A percentile compares a stretch with the other conserved stretches of the same genome.
Evolutionary conservation across 805 yeast species (phyloP).

Genomic region (Starmerella powellii): DNA sequence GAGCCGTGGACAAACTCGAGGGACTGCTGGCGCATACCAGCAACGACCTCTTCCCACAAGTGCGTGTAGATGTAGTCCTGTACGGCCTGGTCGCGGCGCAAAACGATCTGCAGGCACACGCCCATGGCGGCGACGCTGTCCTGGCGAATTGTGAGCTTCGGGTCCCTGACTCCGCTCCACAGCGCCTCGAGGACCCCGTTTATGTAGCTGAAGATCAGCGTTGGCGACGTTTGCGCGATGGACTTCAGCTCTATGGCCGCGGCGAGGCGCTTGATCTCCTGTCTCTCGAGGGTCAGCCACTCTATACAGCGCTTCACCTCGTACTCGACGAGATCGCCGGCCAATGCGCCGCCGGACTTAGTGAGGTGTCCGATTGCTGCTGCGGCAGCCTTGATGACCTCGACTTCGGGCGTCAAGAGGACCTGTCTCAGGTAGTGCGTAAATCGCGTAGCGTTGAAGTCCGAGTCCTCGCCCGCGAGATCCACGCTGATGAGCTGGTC

Average conservation of each 20-base stretch:
- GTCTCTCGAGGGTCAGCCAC: conserved; percentile 80
- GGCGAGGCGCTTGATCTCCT: conserved; percentile 65
- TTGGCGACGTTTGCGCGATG: conserved; percentile 77
- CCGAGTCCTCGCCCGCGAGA: conserved; percentile 59
- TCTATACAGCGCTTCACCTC: conserved; percentile 84
- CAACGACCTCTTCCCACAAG: conserved; percentile 55
- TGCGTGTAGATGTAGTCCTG: conserved; percentile 65
- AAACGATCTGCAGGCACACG: conserved; percentile 64
- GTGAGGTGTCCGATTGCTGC: conserved; percentile 80
- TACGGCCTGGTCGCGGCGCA: conserved; percentile 60
- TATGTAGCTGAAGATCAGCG: conserved; percentile 64
- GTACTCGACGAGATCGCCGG: conserved; percentile 85
- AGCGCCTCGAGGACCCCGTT: conserved; percentile 67
- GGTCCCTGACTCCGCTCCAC: conserved; percentile 80
- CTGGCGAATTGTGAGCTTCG: conserved; percentile 56
- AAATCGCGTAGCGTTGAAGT: conserved; percentile 77
- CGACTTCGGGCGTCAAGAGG: conserved; percentile 69
- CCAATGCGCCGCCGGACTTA: conserved; percentile 65
- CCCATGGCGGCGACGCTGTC: conserved; percentile 78
- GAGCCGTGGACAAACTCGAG: conserved; percentile 80
- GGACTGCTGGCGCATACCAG: conserved; percentile 39
- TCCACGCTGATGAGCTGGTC: conserved; percentile 78
- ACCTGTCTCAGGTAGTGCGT: conserved; percentile 78
- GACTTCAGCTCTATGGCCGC: conserved; percentile 80
- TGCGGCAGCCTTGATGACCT: conserved; percentile 79